Percentiles rank a stretch among this genome's conserved stretches.
phyloP scores from a whole-genome alignment of 164 flowering plant genomes.

The Platanus orientalis region DNA sequence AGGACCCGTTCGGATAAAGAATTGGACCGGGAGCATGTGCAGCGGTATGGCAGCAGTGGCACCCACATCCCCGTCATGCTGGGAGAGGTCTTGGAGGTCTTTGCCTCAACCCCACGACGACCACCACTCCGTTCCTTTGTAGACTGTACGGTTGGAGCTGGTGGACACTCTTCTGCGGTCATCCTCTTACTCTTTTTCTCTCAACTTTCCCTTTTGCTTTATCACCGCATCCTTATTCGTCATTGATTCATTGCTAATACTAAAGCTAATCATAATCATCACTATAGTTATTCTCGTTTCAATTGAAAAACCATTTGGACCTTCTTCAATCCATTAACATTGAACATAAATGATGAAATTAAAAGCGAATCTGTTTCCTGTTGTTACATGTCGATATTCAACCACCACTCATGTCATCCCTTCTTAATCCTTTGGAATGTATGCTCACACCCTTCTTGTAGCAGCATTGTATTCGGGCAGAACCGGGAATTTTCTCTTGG shows the following conservation, averaged over 20 bases:
- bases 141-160: constrained; percentile 95
- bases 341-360: neutral
- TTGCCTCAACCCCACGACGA: constrained; percentile 23
- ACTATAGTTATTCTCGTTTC: neutral
- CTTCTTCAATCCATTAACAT: neutral
- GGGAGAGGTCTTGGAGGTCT: constrained; percentile 83
- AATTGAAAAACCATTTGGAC: neutral
- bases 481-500: too few relatives aligned
- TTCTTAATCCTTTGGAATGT: too few relatives aligned
- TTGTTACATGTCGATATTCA: too few relatives aligned
- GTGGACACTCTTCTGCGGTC: constrained; percentile 88
- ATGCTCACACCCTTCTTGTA: too few relatives aligned
- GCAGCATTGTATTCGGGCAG: too few relatives aligned
- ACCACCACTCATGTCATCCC: too few relatives aligned
- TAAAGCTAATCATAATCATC: too few relatives aligned
- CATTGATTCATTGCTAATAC: neutral
- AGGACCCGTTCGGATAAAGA: constrained; percentile 78
- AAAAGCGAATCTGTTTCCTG: too few relatives aligned
- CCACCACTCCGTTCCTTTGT: constrained; percentile 56
- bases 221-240: neutral
- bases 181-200: constrained; percentile 15
- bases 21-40: constrained; percentile 29
- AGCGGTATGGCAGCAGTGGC: constrained; percentile 24
- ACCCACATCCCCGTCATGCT: constrained; percentile 81
- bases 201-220: neutral